phyloP scores from a whole-genome alignment of 768 basidiomycete species.

The Psilocybe cyanescens region DNA sequence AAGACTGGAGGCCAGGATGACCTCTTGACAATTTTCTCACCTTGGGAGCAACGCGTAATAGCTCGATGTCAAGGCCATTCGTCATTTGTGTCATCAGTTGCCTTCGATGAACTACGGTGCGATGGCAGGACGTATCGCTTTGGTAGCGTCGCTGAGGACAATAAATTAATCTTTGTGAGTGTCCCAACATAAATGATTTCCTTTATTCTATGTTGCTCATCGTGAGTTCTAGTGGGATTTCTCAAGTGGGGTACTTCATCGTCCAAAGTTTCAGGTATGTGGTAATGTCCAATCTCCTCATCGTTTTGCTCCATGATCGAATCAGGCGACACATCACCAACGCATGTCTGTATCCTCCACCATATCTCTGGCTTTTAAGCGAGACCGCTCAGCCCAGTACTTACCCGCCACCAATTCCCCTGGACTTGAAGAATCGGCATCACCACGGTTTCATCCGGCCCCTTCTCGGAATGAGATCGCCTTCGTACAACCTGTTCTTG shows the following conservation, averaged over 20 bases:
- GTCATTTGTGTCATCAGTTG: conserved; percentile 87
- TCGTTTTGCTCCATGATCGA: neutral
- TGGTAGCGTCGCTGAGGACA: conserved; percentile 96
- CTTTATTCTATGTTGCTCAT: conserved; percentile 13
- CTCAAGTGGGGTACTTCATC: conserved; percentile 86
- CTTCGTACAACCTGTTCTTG: conserved; percentile 88
- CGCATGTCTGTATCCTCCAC: conserved; percentile 81
- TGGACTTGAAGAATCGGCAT: conserved; percentile 40
- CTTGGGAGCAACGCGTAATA: conserved; percentile 91
- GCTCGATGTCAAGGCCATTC: conserved; percentile 98
- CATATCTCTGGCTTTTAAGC: conserved; percentile 70
- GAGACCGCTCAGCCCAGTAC: conserved; percentile 63
- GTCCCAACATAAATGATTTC: neutral
- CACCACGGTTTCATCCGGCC: conserved; percentile 78
- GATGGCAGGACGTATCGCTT: conserved; percentile 93
- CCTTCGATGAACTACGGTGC: conserved; percentile 88
- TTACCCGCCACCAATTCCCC: conserved; percentile 47
- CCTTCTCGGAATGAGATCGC: conserved; percentile 91
- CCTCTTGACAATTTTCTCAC: conserved; percentile 91
- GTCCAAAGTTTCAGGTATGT: conserved; percentile 74
- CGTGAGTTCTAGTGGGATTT: conserved; percentile 81
- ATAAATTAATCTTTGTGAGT: conserved; percentile 86
- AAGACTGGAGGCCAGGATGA: conserved; percentile 98
- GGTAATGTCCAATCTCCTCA: neutral
- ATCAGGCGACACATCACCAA: conserved; percentile 63